A percentile compares a stretch with the other conserved stretches of the same genome.
Evolutionary conservation across 768 basidiomycete genomes (phyloP).

Genomic region (Naganishia friedmannii): DNA sequence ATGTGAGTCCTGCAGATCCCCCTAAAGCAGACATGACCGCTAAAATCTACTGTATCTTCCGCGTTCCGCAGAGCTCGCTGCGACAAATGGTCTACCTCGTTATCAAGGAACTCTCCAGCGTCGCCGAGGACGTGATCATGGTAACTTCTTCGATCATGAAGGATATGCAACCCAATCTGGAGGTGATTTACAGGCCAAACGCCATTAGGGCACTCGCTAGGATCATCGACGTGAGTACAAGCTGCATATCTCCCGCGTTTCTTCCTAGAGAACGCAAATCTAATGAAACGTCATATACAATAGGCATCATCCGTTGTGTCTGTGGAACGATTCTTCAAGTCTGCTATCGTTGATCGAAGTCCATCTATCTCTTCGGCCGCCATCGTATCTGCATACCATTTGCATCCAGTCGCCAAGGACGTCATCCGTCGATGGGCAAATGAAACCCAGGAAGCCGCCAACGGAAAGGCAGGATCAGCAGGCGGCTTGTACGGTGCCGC

Average conservation of each 20-base stretch:
- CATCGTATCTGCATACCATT: slow-evolving; percentile 93
- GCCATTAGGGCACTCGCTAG: slow-evolving; percentile 92
- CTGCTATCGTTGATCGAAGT: slow-evolving; percentile 95
- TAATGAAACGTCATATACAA: neutral
- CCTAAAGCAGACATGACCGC: slow-evolving; percentile 2
- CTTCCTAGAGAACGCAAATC: neutral
- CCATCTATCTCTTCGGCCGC: slow-evolving; percentile 94
- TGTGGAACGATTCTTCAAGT: slow-evolving; percentile 98
- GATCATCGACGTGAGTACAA: slow-evolving; percentile 84
- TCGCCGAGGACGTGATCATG: slow-evolving; percentile 99
- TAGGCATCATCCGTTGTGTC: slow-evolving; percentile 65
- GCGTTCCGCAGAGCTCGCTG: slow-evolving; percentile 58
- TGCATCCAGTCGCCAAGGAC: slow-evolving; percentile 87
- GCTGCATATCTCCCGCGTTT: neutral
- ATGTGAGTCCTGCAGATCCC: slow-evolving; percentile 62
- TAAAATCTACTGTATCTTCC: no score
- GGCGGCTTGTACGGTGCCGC: slow-evolving; percentile 57
- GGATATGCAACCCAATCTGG: slow-evolving; percentile 98
- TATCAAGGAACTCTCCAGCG: slow-evolving; percentile 91
- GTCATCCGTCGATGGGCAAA: slow-evolving; percentile 99
- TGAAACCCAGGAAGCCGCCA: slow-evolving; percentile 94
- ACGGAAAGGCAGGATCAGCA: slow-evolving; percentile 69
- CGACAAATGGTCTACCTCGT: slow-evolving; percentile 97
- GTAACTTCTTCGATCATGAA: slow-evolving; percentile 99
- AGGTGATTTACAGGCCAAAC: slow-evolving; percentile 97